These are phyloP conservation scores for Trifolium dubium DNA, from an alignment of 306 rosid species.

Conservation along the genomic window DNA sequence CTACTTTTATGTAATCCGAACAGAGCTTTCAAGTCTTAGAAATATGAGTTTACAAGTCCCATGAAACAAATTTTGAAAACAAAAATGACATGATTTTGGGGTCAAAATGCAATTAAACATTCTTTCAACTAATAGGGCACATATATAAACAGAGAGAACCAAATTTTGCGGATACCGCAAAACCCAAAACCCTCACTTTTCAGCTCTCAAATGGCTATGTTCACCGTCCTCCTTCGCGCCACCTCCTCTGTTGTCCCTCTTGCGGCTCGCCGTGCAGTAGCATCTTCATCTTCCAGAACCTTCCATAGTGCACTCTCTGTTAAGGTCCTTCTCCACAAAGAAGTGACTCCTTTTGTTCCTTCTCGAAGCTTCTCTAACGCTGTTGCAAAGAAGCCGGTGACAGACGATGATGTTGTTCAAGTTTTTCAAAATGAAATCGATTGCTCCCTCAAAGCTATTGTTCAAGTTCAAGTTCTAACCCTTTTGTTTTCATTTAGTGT, in stretches of 20 bases:
- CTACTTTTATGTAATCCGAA: no score
- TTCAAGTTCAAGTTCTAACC: neutral
- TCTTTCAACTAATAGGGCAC: neutral
- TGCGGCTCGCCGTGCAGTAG: slow-evolving; percentile 46
- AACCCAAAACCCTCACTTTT: slow-evolving; percentile 41
- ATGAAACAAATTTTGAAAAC: no score
- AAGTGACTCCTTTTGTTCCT: slow-evolving; percentile 39
- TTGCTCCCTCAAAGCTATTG: slow-evolving; percentile 49
- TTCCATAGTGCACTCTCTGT: slow-evolving; percentile 52
- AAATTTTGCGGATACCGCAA: neutral
- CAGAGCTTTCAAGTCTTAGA: no score
- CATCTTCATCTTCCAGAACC: slow-evolving; percentile 58
- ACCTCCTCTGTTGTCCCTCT: slow-evolving; percentile 54
- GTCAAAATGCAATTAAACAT: neutral
- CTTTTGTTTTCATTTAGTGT: neutral
- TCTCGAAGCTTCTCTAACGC: slow-evolving; percentile 52
- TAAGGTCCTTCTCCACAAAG: slow-evolving; percentile 34
- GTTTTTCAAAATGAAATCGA: slow-evolving; percentile 66
- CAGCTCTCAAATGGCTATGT: slow-evolving; percentile 55
- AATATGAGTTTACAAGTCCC: no score
- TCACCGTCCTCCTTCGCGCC: slow-evolving; percentile 66
- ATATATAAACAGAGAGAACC: neutral
- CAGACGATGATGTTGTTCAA: slow-evolving; percentile 47
- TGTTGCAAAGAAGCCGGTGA: slow-evolving; percentile 38
- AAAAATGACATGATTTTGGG: neutral